Conservation (phyloP, 2,329 filamentous ascomycete genomes). For the Microsporum canis region DNA sequence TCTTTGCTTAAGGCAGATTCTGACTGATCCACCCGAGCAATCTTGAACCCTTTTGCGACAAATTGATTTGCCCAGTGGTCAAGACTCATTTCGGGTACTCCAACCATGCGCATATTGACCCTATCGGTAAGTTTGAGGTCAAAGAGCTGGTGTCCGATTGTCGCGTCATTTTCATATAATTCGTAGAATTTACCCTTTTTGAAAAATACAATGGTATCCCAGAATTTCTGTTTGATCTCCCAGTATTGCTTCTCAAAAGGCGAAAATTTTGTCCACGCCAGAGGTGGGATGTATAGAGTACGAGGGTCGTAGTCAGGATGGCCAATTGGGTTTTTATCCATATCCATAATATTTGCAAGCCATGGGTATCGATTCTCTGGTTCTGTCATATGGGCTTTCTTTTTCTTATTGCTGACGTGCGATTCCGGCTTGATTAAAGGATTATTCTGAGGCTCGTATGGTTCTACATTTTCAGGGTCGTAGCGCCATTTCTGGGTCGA, state of each 20-base stretch:
- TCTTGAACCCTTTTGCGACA: conserved; percentile 95
- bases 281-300: conserved; percentile 78
- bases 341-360: conserved; percentile 76
- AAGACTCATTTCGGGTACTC: conserved; percentile 89
- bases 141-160: conserved; percentile 89
- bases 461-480: conserved; percentile 48
- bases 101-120: conserved; percentile 99
- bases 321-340: conserved; percentile 63
- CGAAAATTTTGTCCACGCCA: conserved; percentile 71
- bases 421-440: conserved; percentile 18
- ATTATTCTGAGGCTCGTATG: conserved; percentile 38
- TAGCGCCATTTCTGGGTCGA: conserved; percentile 76
- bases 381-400: conserved; percentile 67
- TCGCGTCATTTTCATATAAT: conserved; percentile 94
- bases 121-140: conserved; percentile 95
- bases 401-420: conserved; percentile 28
- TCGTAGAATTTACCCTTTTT: conserved; percentile 99
- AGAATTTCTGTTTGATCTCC: conserved; percentile 97
- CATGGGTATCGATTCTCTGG: conserved; percentile 81
- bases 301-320: conserved; percentile 85
- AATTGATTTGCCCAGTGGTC: conserved; percentile 98
- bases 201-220: conserved; percentile 97
- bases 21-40: conserved; percentile 91
- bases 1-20: conserved; percentile 93
- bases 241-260: conserved; percentile 97